Evolutionary conservation across 768 basidiomycete genomes (phyloP).

Genomic region (Leccinellum luteum): DNA sequence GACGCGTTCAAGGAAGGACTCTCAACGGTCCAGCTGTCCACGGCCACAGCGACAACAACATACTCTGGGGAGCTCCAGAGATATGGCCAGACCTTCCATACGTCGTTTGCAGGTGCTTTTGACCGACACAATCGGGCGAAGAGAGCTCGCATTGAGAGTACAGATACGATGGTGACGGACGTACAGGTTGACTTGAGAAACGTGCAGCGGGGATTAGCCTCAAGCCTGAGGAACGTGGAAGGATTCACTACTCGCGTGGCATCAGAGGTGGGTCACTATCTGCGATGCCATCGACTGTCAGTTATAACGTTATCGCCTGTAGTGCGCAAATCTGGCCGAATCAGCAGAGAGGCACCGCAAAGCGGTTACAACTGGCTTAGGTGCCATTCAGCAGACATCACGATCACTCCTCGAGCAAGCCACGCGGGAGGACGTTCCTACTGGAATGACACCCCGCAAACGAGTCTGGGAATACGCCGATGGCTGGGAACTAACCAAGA

Average conservation of each 20-base stretch:
- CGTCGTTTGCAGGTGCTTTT: constrained; percentile 52
- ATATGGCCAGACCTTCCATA: constrained; percentile 43
- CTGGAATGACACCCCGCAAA: constrained; percentile 76
- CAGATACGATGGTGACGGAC: constrained; percentile 45
- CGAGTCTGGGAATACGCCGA: constrained; percentile 68
- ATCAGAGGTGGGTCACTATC: constrained; percentile 46
- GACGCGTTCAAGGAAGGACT: constrained; percentile 42
- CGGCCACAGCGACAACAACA: constrained; percentile 45
- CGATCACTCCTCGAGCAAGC: constrained; percentile 55
- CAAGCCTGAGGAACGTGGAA: constrained; percentile 49
- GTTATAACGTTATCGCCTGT: constrained; percentile 1
- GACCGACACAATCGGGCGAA: constrained; percentile 63
- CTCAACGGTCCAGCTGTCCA: constrained; percentile 41
- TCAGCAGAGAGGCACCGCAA: constrained; percentile 44
- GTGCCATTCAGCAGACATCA: constrained; percentile 48
- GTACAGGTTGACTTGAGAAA: constrained; percentile 51
- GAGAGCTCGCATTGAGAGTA: constrained; percentile 62
- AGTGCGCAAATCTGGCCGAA: constrained; percentile 44
- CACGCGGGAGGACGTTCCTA: constrained; percentile 59
- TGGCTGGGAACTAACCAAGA: constrained; percentile 68
- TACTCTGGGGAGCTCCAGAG: constrained; percentile 54
- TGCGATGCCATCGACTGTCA: neutral
- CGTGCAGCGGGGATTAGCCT: constrained; percentile 49
- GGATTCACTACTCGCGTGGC: constrained; percentile 40
- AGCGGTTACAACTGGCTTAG: constrained; percentile 42